Conservation (phyloP, 257 asterid species). For the Scutellaria galericulata region DNA sequence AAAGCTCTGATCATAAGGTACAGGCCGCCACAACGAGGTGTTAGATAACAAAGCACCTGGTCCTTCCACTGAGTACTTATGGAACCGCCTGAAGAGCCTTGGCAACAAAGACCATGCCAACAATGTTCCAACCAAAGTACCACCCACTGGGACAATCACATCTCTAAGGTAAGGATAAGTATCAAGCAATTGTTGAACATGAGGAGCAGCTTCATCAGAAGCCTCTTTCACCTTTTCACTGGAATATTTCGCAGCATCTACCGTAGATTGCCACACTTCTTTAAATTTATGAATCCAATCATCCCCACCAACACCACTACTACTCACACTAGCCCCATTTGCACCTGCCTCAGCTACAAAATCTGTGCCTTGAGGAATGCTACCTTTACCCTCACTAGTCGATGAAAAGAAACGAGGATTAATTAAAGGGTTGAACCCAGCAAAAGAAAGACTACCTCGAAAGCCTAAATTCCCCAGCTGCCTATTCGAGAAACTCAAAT, state of each 20-base stretch:
- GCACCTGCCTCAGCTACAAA: conserved; percentile 40
- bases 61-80: conserved; percentile 66
- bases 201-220: conserved; percentile 57
- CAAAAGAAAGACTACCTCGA: conserved; percentile 37
- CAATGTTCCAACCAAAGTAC: conserved; percentile 69
- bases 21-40: conserved; percentile 69
- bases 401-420: conserved; percentile 60
- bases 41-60: conserved; percentile 65
- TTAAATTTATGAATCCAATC: conserved; percentile 67
- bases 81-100: conserved; percentile 67
- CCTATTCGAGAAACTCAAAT: conserved; percentile 28
- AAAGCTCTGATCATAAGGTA: conserved; percentile 84
- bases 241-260: conserved; percentile 52
- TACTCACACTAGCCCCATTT: conserved; percentile 40
- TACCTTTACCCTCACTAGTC: conserved; percentile 42
- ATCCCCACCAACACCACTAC: conserved; percentile 54
- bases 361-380: conserved; percentile 33
- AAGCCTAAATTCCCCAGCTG: conserved; percentile 29
- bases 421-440: conserved; percentile 42
- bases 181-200: conserved; percentile 72
- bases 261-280: conserved; percentile 58
- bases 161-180: conserved; percentile 81
- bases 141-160: conserved; percentile 79
- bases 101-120: conserved; percentile 90
- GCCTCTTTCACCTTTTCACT: conserved; percentile 70